phyloP scores from a whole-genome alignment of 2,329 filamentous ascomycete genomes.

The Orbilia brochopaga region DNA sequence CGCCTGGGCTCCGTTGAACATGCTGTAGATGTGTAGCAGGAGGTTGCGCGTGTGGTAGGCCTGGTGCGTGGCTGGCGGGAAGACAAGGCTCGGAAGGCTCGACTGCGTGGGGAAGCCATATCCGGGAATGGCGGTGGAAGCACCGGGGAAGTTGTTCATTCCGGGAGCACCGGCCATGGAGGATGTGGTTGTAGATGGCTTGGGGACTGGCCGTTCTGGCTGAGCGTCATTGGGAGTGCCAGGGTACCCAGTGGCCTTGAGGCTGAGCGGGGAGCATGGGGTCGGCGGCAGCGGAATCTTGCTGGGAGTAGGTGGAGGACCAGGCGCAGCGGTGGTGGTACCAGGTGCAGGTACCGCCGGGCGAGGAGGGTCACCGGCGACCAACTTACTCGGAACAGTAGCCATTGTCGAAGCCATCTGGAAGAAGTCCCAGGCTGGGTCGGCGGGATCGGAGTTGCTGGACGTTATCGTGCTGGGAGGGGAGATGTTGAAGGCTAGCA shows the following conservation, averaged over 20 bases:
- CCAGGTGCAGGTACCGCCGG: background rate
- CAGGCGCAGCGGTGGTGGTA: background rate
- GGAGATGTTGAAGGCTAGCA: constrained; percentile 3
- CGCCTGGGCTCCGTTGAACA: constrained; percentile 48
- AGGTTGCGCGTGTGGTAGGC: constrained; percentile 46
- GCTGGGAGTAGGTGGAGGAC: constrained; percentile 37
- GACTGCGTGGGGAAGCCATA: constrained; percentile 17
- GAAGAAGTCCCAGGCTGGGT: background rate
- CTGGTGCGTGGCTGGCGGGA: constrained; percentile 45
- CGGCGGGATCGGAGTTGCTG: background rate
- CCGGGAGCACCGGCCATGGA: constrained; percentile 26
- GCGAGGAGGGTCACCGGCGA: constrained; percentile 9
- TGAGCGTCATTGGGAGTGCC: constrained; percentile 20
- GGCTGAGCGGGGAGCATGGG: constrained; percentile 30
- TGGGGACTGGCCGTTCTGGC: constrained; percentile 20
- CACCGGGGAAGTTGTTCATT: constrained; percentile 4
- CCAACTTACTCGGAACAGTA: constrained; percentile 20
- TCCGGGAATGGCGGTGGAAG: background rate
- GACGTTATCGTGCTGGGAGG: background rate
- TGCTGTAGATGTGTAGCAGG: constrained; percentile 47
- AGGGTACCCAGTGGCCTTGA: constrained; percentile 34
- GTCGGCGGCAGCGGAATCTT: constrained; percentile 41
- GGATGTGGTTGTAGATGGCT: constrained; percentile 33
- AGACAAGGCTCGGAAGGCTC: constrained; percentile 35
- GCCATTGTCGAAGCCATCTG: constrained; percentile 5